Base-by-base conservation (phyloP, 805 yeast genomes). In the Metschnikowia shivogae region DNA sequence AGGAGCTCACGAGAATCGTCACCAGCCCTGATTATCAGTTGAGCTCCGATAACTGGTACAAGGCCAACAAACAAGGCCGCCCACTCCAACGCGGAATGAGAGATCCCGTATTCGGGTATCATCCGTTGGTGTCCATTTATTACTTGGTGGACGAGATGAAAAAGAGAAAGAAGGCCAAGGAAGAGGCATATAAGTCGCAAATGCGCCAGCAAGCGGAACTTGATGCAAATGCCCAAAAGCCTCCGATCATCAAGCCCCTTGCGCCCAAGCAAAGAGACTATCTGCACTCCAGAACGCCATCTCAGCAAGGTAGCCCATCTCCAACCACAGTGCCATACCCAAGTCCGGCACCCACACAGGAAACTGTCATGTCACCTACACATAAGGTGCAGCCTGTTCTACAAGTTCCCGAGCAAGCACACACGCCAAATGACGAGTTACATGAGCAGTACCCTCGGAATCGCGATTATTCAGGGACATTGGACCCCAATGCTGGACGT, bases 121-220 rank as follows among this genome's bases (percentile, higher is more conserved):
- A 90, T 65, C 98, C 99, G 0, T 72, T 90, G 51, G 68, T 92
- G 10, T 88, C 96, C 6, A 84, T 92, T 32, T 93, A 93, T 62
- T 84, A 80, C 59, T 73, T 93, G 52, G 96, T 89, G 13, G 83
- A 80, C 43, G 99, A 93, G 66, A 86, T 88, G 84, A 61, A 76
- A 50, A 81, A 77, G 58, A 77, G 96, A 45, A 84, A 82, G 65
- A 70, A 67, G 53, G 80, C 82, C 6, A 82, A 84, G 64, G 80
- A 75, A 42, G 76, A 72, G 51, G 70, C 74, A 2, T 56, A 63
- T 42, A 70, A 48, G 55, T 59, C 61, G 30, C 67, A 60, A 44
- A 38, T 58, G 36, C 60, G 56, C 39, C 63, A 56, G 37, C 62
- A 57, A 43, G 42, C 42, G 28, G 42, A 39, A 14, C 28, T 20